A percentile compares a stretch with the other conserved stretches of the same genome.
These are phyloP conservation scores for Elaeis guineensis DNA, from an alignment of 176 grass and related monocot species.

Conservation along the genomic window DNA sequence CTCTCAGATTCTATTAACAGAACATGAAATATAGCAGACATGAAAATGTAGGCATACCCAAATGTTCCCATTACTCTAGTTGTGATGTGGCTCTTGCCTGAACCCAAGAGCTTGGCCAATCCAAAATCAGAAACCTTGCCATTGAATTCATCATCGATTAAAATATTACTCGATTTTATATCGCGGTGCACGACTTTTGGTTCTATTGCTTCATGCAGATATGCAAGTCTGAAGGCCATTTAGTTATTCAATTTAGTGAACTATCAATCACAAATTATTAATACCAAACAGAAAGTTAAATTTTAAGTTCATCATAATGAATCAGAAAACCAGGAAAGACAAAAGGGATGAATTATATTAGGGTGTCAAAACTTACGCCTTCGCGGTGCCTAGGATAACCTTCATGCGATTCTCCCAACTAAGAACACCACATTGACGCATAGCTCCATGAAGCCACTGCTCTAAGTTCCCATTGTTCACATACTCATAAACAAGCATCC, in stretches of 20 bases:
- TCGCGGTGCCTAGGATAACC: slow-evolving; percentile 79
- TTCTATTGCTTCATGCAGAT: slow-evolving; percentile 99
- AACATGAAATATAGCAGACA: background rate
- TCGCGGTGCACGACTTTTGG: slow-evolving; percentile 98
- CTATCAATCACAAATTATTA: background rate
- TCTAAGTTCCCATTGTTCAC: slow-evolving; percentile 98
- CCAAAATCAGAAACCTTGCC: slow-evolving; percentile 95
- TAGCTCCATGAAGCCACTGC: slow-evolving; percentile 97
- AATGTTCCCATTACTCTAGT: slow-evolving; percentile 99
- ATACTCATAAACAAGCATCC: slow-evolving; percentile 93
- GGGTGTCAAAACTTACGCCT: slow-evolving; percentile 59
- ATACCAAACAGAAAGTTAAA: slow-evolving; percentile 1
- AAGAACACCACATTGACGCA: slow-evolving; percentile 66
- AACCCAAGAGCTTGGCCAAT: slow-evolving; percentile 89
- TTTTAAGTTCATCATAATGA: slow-evolving; percentile 4
- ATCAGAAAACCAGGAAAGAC: too few species aligned
- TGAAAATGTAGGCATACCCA: slow-evolving; percentile 42
- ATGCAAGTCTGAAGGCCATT: slow-evolving; percentile 66
- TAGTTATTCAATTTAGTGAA: slow-evolving; percentile 3
- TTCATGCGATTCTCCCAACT: slow-evolving; percentile 97
- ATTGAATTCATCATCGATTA: slow-evolving; percentile 94
- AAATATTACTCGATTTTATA: slow-evolving; percentile 99
- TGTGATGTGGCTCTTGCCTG: slow-evolving; percentile 88
- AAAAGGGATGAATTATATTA: too few species aligned
- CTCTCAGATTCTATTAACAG: background rate